Conservation (phyloP, 75 land plant genomes). For the Selaginella moellendorffii region DNA sequence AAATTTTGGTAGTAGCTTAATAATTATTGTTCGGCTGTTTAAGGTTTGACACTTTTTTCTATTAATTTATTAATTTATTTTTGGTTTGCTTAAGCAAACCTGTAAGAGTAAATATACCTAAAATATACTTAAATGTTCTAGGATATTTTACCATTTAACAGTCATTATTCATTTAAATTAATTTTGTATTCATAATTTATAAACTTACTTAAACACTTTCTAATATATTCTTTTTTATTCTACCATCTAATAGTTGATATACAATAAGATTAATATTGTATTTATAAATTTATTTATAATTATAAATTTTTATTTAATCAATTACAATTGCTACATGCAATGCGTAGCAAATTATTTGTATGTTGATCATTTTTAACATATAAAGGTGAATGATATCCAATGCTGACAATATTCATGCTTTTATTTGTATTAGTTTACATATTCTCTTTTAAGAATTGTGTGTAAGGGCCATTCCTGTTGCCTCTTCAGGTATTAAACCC, state of each 20-base stretch:
- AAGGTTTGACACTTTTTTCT: not conserved
- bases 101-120: not conserved
- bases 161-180: not conserved
- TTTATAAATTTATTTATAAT: not conserved
- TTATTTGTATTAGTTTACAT: not conserved
- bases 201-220: not conserved
- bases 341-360: no score
- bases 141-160: not conserved
- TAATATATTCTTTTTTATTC: not conserved
- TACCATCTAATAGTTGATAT: not conserved
- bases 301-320: not conserved
- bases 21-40: not conserved
- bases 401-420: not conserved
- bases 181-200: not conserved
- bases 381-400: not conserved
- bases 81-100: not conserved
- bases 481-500: slow-evolving; percentile 48
- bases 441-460: not conserved
- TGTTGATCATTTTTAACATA: not conserved
- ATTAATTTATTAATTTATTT: not conserved
- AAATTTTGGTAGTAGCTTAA: not conserved
- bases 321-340: not conserved
- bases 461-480: slow-evolving; percentile 14
- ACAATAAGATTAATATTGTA: not conserved
- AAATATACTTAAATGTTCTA: not conserved